Base-by-base conservation (phyloP, 768 basidiomycete species). In the Suillus weaverae region DNA sequence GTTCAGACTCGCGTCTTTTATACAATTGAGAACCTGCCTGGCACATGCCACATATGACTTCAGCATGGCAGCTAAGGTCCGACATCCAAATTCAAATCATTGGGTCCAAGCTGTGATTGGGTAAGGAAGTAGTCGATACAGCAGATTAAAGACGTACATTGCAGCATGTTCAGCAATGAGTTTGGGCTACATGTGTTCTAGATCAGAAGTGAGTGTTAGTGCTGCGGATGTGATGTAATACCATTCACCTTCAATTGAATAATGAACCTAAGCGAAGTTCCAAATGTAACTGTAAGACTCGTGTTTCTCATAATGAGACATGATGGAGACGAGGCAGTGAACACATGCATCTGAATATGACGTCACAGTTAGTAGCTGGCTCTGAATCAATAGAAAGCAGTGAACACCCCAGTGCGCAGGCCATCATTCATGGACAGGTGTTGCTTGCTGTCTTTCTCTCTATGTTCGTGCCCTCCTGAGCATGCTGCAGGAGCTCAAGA, bases 401-500 rank as follows among this genome's bases (percentile, higher is more conserved):
- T 7, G 6, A 41, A 41, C 3, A 5, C 16, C 39, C 39, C 39
- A 43, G 41, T 2, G 18, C 7, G 18, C 41, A 43, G 41, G 18
- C 41, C 41, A 7, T 43, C 41, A 6, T 43, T 43, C 2, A 2
- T 7, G 26, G 66, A 73, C 3, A 76, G 53, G 11, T 70, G 73
- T 5, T 35, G 20, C 48, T 76, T 76, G 11, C 66, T 64, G 3
- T 16, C 63, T 3, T 60, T 68, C 53, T 76, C 75, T 63, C 62
- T 70, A 44, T 66, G 65, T 36, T 77, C 70, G 53, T 74, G 76
- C 13, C 69, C 54, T 74, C 69, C 10, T 74, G 73, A 56, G 62
- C 68, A 38, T 16, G 59, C 26, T 62, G 66, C 26, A 56, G 9
- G 18, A 61, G 36, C 50, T 68, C 67, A 32, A 39, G 26, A 6